Base-by-base conservation (phyloP, 331 rosid species). In the Pyracantha coccinea region DNA sequence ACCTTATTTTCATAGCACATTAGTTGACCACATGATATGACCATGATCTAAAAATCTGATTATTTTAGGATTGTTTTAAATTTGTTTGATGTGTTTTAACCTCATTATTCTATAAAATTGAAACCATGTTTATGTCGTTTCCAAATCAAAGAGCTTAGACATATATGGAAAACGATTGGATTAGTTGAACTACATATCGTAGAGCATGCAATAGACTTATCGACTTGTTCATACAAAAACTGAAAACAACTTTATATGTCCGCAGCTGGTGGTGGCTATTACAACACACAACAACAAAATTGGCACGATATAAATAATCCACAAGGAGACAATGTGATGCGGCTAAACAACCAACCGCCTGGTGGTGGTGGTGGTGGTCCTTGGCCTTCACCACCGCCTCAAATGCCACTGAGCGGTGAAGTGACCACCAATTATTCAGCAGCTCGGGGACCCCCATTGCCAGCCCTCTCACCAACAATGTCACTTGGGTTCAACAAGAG, bases 401-500 rank as follows among this genome's bases (percentile, higher is more conserved):
- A 13, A 4, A 61, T 71, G 23, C 61, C 73, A 31, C 72, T 66
- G 57, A 89, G 87, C 16, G 74, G 86, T 2, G 97, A 91, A 0
- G 81, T 81, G 84, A 87, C 84, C 72, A 44, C 85, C 0, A 73
- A 67, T 32, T 93, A 62, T 80, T 77, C 91, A 0, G 29, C 29
- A 41, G 47, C 47, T 41, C 47, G 5, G 15, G 47, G 47, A 31
- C 81, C 91, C 0, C 66, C 92, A 19, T 57, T 91, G 45, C 93
- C 96, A 24, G 92, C 96, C 53, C 92, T 94, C 1, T 81, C 96
- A 1, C 92, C 93, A 8, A 23, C 10, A 59, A 78, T 88, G 44
- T 59, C 90, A n/a, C 69, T 92, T 7, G 91, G 89, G 44, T 88
- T 92, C 80, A 88, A 85, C 69, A 78, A 86, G 31, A 89, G 90